Evolutionary conservation across 1,284 basidiomycete species (phyloP), one percentile per base, ranked within the genome.

Genomic region (Papiliotrema laurentii): DNA sequence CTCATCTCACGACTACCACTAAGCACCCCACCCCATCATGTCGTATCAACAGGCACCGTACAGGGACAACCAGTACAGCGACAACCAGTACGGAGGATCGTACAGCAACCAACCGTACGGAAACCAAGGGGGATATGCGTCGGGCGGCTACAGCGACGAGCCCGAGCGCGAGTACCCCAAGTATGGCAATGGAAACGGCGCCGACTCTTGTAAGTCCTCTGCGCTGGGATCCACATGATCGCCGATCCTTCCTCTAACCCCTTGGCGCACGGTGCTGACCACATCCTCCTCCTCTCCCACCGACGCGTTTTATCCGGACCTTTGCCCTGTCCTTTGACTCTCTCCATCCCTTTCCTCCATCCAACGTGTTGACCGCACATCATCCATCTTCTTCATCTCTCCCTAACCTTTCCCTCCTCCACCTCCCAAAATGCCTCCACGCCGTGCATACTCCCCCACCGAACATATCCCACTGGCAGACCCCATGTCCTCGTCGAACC

Each of bases 401-500:
- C 9, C 30, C 33, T 27, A 14, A 27, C 22, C 35, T n/a, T 13
- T 18, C 27, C 47, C 45, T 26, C 43, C 33, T 44, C 36, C 35
- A 19, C 21, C 21, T 36, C 19, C 33, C 28, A 14, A 34, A n/a
- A 43, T 43, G 27, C 24, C 25, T 21, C 35, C 36, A 6, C 43
- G 33, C 34, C 30, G 24, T 31, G 22, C 13, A 10, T 35, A 26
- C 14, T 34, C 38, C 19, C 19, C 31, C 22, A 27, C 35, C 42
- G 45, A 45, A 19, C 43, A 11, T n/a, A 44, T 43, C 31, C 51
- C 46, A n/a, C 50, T 55, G 55, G 52, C 56, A 66, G 70, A 74
- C 55, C 71, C 65, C 42, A 74, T 71, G 71, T 57, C 59, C 11
- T 55, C 59, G 9, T 43, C 44, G 21, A 72, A 71, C 51, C 64